phyloP scores from a whole-genome alignment of 116 monocot genomes.

The Posidonia oceanica region DNA sequence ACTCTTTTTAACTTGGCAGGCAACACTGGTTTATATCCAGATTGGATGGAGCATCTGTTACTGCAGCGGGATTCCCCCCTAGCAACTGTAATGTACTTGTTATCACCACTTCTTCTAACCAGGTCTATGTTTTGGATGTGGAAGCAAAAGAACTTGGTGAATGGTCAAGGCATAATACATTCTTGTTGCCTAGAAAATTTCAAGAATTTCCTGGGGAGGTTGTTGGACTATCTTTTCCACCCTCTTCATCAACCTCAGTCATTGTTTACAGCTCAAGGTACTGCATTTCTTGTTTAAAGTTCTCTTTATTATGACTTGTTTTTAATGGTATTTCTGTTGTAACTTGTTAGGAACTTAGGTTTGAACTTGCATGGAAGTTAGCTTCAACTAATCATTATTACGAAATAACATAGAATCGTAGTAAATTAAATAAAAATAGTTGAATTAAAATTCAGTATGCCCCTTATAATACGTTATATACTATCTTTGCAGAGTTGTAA shows the following conservation, averaged over 20 bases:
- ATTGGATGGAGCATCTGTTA: constrained; percentile 80
- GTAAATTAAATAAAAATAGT: too few species aligned
- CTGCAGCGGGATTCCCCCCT: constrained; percentile 86
- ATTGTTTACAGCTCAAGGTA: constrained; percentile 92
- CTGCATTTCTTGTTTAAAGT: not conserved
- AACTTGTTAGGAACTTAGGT: too few species aligned
- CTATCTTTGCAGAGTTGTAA: not conserved
- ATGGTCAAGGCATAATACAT: constrained; percentile 66
- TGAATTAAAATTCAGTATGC: too few species aligned
- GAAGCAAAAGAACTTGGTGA: constrained; percentile 83
- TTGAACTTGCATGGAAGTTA: too few species aligned
- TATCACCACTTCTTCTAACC: constrained; percentile 77
- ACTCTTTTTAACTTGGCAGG: constrained; percentile 27
- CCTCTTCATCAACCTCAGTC: constrained; percentile 56
- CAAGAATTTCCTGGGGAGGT: constrained; percentile 97
- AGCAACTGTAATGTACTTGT: constrained; percentile 55
- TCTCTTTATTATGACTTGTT: not conserved
- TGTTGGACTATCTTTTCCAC: constrained; percentile 78
- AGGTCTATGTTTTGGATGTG: constrained; percentile 84
- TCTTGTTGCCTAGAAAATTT: constrained; percentile 70
- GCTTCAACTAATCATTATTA: too few species aligned
- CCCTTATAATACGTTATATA: not conserved
- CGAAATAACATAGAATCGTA: too few species aligned
- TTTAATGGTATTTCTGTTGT: not conserved
- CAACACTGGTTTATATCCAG: constrained; percentile 91